Percentiles rank a stretch among this genome's conserved stretches.
Conservation (phyloP, 192 early-diverging fungal genomes). For the Phlyctochytrium planicorne region DNA sequence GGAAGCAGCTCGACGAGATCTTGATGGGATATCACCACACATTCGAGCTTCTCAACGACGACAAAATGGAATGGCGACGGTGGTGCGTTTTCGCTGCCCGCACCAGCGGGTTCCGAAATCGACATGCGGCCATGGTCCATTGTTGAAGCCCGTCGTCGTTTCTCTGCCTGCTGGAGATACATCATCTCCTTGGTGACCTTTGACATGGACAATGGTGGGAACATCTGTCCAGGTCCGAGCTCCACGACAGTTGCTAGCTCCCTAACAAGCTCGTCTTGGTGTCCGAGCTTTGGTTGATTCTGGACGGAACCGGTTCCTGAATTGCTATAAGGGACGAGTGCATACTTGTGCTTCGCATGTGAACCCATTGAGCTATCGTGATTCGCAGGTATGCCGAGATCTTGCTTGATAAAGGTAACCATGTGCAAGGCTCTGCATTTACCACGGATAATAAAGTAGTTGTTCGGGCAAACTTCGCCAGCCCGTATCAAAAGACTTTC, state of each 20-base stretch:
- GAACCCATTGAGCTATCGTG: background rate
- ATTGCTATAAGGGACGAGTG: slow-evolving; percentile 6
- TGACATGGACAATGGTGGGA: slow-evolving; percentile 17
- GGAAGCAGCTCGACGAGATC: slow-evolving; percentile 25
- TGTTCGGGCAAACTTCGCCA: slow-evolving; percentile 25
- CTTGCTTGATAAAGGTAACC: slow-evolving; percentile 18
- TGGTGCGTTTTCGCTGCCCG: slow-evolving; percentile 9
- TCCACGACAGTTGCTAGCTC: slow-evolving; percentile 27
- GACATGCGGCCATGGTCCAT: too few relatives aligned
- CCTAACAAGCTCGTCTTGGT: slow-evolving; percentile 22
- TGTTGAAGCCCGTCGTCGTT: background rate
- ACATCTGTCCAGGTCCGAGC: slow-evolving; percentile 11
- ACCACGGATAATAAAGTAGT: slow-evolving; percentile 25
- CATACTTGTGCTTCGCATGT: slow-evolving; percentile 28
- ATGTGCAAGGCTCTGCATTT: slow-evolving; percentile 23
- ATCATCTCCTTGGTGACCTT: slow-evolving; percentile 16
- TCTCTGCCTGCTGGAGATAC: background rate
- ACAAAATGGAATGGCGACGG: slow-evolving; percentile 26
- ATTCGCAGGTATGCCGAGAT: background rate
- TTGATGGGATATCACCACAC: slow-evolving; percentile 7
- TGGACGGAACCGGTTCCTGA: background rate
- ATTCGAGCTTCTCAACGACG: slow-evolving; percentile 15
- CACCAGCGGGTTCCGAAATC: background rate
- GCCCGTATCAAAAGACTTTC: slow-evolving; percentile 23
- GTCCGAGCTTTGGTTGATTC: background rate